Conservation (phyloP, 352 stramenopile species). For the Sclerospora graminicola region DNA sequence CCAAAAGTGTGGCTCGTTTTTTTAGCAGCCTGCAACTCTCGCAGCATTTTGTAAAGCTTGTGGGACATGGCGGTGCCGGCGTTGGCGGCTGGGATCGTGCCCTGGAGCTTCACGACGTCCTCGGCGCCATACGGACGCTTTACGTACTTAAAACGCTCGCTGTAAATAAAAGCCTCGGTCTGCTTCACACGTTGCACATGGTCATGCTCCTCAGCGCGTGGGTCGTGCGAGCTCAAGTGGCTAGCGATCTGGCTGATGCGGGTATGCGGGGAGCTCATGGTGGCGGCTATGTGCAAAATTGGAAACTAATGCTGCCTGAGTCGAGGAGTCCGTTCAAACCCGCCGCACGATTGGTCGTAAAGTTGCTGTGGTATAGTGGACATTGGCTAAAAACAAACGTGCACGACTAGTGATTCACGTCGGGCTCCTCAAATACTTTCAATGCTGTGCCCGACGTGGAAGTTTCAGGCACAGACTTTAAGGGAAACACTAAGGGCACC, state of each 20-base stretch:
- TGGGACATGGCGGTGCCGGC: conserved; percentile 42
- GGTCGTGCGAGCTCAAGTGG: conserved; percentile 51
- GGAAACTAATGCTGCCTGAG: conserved; percentile 27
- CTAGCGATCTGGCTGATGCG: conserved; percentile 67
- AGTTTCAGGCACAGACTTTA: no score
- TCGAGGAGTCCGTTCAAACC: conserved; percentile 7
- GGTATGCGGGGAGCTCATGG: conserved; percentile 49
- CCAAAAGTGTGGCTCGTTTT: conserved; percentile 85
- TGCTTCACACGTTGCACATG: conserved; percentile 65
- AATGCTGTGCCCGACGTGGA: conserved; percentile 8
- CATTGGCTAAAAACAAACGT: conserved; percentile 33
- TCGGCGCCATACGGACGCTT: conserved; percentile 70
- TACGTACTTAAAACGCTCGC: conserved; percentile 71
- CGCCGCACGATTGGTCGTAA: conserved; percentile 15
- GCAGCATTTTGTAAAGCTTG: conserved; percentile 85
- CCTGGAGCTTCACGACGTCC: conserved; percentile 84
- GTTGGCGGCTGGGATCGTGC: conserved; percentile 42
- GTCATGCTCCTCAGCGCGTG: conserved; percentile 45
- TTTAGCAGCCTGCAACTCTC: conserved; percentile 61
- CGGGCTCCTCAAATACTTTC: not conserved
- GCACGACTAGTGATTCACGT: conserved; percentile 13
- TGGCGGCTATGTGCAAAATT: conserved; percentile 24
- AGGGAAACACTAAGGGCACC: no score
- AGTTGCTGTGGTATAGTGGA: not conserved
- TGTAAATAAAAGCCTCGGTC: conserved; percentile 55